Base-by-base conservation (phyloP, 225 moss, liverwort and hornwort species). In the Straminergon stramineum region DNA sequence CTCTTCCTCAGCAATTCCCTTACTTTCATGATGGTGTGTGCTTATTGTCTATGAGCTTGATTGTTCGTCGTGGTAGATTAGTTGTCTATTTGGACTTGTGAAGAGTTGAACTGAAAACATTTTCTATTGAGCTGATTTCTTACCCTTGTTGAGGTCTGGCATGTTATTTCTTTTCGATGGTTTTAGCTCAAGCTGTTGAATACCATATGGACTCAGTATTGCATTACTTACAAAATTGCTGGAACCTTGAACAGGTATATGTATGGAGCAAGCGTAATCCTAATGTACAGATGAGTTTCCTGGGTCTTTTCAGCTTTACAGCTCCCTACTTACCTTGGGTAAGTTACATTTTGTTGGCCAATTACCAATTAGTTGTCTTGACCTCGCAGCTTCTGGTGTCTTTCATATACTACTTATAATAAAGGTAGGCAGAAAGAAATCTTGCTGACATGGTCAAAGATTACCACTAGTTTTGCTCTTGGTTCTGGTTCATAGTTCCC, bases 201-300 rank as follows among this genome's bases (percentile, higher is more conserved):
- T 30, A 31, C 41, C 27, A 65, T 56, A 51, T 31, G 16, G 79
- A 90, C 57, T 90, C 39, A 70, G 28, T 61, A 57, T 64, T 41
- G 57, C 79, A 67, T 18, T 43, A 66, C 67, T 57, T 41, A 57
- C 64, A 64, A 31, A 34, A 19, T 75, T 65, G n/a, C 87, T 81
- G 75, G 65, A 70, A n/a, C 37, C 31, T 79, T 84, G 81, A 86
- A 83, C 94, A 99, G 99, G 99, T 99, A 7, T 99, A 99, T 90
- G 99, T 99, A 39, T 99, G 99, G 99, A 99, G 99, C 95, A 99
- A 99, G 92, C 96, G 99, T 64, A 99, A 99, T 92, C 99, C 97
- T 83, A 95, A 96, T 86, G 99, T 99, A 71, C 99, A 99, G 89
- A 99, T 99, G 99, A 99, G 99, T 92, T 99, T 99, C 73, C 94